These are phyloP conservation scores for Ceriops zippeliana DNA, from an alignment of 345 rosid genomes.

Conservation along the genomic window DNA sequence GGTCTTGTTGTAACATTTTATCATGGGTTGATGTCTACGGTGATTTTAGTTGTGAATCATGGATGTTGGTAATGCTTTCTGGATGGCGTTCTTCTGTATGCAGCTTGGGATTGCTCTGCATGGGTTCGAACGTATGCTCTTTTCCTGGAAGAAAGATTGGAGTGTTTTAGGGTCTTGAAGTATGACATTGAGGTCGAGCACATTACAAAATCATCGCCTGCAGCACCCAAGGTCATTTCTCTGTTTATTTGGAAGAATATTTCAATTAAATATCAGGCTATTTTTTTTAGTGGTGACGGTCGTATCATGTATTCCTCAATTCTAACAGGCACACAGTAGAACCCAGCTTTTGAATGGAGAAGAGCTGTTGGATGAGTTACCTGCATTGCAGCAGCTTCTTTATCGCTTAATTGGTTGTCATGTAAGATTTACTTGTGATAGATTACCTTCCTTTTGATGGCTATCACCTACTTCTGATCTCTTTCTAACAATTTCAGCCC, in stretches of 20 bases:
- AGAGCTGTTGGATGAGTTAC: constrained; percentile 72
- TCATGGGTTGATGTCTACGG: background rate
- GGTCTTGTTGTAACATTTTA: background rate
- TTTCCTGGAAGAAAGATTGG: constrained; percentile 83
- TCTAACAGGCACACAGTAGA: constrained; percentile 58
- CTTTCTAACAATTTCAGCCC: constrained; percentile 55
- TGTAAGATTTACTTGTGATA: constrained; percentile 28
- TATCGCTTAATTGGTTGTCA: constrained; percentile 81
- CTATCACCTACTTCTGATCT: background rate
- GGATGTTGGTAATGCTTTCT: background rate
- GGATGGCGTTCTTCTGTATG: background rate
- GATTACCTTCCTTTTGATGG: background rate
- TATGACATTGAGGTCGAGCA: constrained; percentile 87
- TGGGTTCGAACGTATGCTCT: constrained; percentile 92
- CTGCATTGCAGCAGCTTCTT: constrained; percentile 90
- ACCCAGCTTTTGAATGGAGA: constrained; percentile 55
- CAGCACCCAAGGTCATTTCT: constrained; percentile 51
- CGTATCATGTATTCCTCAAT: background rate
- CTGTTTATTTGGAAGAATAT: background rate
- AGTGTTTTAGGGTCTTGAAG: constrained; percentile 73
- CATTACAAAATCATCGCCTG: constrained; percentile 54
- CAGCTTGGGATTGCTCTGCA: constrained; percentile 98
- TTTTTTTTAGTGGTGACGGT: background rate
- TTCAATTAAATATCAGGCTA: background rate
- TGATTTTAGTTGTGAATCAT: too few species aligned